Percentiles rank a stretch among this genome's conserved stretches.
These are phyloP conservation scores for Penicillium sclerotiorum DNA, from an alignment of 2,329 filamentous ascomycete species.

Conservation along the genomic window DNA sequence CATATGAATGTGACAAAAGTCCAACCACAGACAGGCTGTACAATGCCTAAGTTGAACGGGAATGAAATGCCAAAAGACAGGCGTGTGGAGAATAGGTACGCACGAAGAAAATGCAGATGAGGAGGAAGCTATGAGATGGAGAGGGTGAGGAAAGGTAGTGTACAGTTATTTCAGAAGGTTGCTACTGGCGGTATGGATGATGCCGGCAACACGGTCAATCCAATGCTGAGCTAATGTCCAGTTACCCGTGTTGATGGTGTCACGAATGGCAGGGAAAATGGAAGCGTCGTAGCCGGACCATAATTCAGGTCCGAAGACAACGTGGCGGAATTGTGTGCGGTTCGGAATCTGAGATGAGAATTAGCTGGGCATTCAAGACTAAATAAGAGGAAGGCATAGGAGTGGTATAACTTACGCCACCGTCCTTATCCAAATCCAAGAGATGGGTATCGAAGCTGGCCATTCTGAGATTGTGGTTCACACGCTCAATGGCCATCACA, in stretches of 20 bases:
- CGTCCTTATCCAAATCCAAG: slow-evolving; percentile 71
- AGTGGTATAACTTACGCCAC: slow-evolving; percentile 66
- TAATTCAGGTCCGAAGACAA: slow-evolving; percentile 80
- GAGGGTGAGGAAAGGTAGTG: no score
- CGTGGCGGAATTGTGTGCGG: slow-evolving; percentile 90
- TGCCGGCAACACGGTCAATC: slow-evolving; percentile 70
- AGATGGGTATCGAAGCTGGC: slow-evolving; percentile 79
- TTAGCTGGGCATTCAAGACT: slow-evolving; percentile 9
- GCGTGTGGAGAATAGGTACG: not conserved
- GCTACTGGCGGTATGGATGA: slow-evolving; percentile 64
- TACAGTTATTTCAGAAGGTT: slow-evolving; percentile 43
- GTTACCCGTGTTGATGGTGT: slow-evolving; percentile 72
- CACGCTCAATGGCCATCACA: slow-evolving; percentile 66
- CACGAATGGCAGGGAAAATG: slow-evolving; percentile 81
- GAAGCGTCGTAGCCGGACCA: slow-evolving; percentile 71
- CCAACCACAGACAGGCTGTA: slow-evolving; percentile 10
- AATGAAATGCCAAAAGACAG: slow-evolving; percentile 2
- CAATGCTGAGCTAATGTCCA: slow-evolving; percentile 69
- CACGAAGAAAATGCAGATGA: slow-evolving; percentile 1
- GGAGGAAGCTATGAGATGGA: no score
- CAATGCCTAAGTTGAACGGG: slow-evolving; percentile 2
- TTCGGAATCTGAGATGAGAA: slow-evolving; percentile 66
- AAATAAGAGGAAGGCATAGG: not conserved
- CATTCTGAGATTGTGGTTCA: slow-evolving; percentile 78
- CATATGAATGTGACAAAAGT: slow-evolving; percentile 7